Percentiles rank a stretch among this genome's conserved stretches.
These are phyloP conservation scores for Aleurites moluccanus DNA, from an alignment of 441 rosid genomes.

Conservation along the genomic window DNA sequence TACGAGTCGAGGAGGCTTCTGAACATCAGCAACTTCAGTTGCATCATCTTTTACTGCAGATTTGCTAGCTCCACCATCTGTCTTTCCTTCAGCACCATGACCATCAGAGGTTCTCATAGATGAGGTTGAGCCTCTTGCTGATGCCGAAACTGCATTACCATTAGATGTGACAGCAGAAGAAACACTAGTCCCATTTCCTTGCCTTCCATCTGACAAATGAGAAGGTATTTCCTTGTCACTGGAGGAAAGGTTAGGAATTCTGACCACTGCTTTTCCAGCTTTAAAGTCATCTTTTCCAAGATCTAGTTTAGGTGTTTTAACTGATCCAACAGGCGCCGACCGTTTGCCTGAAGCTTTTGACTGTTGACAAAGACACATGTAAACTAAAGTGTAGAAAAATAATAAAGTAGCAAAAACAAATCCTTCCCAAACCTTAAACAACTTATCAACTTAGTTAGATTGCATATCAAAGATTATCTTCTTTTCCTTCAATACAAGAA, in stretches of 20 bases:
- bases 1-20: slow-evolving; percentile 56
- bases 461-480: not conserved
- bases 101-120: not conserved
- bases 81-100: slow-evolving; percentile 44
- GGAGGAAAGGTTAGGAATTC: slow-evolving; percentile 41
- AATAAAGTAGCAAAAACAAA: not conserved
- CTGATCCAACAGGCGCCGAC: slow-evolving; percentile 45
- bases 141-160: slow-evolving; percentile 48
- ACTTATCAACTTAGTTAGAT: not conserved
- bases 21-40: slow-evolving; percentile 56
- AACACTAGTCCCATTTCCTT: slow-evolving; percentile 50
- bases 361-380: slow-evolving; percentile 36
- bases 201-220: slow-evolving; percentile 67
- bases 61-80: slow-evolving; percentile 51
- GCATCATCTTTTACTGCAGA: slow-evolving; percentile 62
- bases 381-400: not conserved
- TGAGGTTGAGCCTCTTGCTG: slow-evolving; percentile 49
- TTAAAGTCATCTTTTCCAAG: slow-evolving; percentile 67
- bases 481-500: not conserved
- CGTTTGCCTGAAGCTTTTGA: slow-evolving; percentile 62
- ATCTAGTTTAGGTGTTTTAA: slow-evolving; percentile 66
- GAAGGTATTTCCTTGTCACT: slow-evolving; percentile 60
- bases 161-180: slow-evolving; percentile 53
- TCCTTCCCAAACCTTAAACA: not conserved
- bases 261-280: slow-evolving; percentile 63